phyloP scores from a whole-genome alignment of 2,329 filamentous ascomycete genomes.

The Aspergillus ibericus region DNA sequence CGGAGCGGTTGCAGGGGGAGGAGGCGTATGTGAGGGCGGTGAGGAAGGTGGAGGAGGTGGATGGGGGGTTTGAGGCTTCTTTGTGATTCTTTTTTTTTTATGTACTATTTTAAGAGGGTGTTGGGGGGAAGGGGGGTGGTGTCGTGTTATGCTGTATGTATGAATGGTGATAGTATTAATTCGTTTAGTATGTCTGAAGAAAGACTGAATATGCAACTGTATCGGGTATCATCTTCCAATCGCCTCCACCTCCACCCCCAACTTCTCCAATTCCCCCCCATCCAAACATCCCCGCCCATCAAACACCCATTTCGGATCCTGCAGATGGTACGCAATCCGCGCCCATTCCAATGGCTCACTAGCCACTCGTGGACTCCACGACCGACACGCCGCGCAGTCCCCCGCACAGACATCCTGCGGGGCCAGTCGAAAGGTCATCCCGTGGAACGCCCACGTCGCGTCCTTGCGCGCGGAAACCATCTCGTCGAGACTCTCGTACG shows the following conservation, averaged over 20 bases:
- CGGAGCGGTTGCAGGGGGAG: conserved; percentile 35
- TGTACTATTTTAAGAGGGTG: neutral
- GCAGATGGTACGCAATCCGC: conserved; percentile 46
- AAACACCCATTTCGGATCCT: conserved; percentile 52
- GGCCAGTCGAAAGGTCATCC: conserved; percentile 21
- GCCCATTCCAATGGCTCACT: conserved; percentile 46
- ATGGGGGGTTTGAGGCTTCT: conserved; percentile 37
- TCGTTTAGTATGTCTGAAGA: no score
- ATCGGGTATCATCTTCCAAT: conserved; percentile 27
- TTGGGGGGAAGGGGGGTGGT: neutral
- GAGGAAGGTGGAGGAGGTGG: conserved; percentile 43
- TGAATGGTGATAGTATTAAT: no score
- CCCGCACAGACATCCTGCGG: conserved; percentile 26
- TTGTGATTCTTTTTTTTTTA: conserved; percentile 18
- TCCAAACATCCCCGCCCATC: conserved; percentile 47
- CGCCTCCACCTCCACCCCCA: conserved; percentile 38
- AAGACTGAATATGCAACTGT: no score
- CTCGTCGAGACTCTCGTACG: neutral
- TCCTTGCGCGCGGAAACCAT: neutral
- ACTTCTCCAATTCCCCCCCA: conserved; percentile 32
- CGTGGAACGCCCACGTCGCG: conserved; percentile 26
- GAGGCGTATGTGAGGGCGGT: conserved; percentile 43
- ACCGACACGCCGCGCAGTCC: conserved; percentile 29
- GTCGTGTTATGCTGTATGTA: no score
- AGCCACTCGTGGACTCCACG: conserved; percentile 14